A percentile compares a stretch with the other conserved stretches of the same genome.
phyloP scores from a whole-genome alignment of 306 rosid species.

The Canavalia gladiata region DNA sequence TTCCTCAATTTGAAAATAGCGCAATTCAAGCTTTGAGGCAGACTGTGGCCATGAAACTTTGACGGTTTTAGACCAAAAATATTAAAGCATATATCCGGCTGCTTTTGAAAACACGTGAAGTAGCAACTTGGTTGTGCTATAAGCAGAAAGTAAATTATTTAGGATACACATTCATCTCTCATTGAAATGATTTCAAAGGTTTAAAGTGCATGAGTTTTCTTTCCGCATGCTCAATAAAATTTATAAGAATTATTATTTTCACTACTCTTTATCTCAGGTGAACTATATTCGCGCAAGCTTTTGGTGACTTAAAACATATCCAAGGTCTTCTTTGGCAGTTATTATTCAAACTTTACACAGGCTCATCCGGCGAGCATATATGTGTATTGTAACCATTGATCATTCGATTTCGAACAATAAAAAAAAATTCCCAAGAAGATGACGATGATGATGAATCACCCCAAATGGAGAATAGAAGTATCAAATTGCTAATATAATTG shows the following conservation, averaged over 20 bases:
- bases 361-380: background rate
- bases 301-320: slow-evolving; percentile 3
- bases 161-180: background rate
- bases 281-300: slow-evolving; percentile 38
- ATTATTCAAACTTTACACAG: slow-evolving; percentile 9
- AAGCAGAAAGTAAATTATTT: background rate
- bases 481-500: background rate
- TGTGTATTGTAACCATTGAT: background rate
- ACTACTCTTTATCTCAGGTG: background rate
- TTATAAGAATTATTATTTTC: background rate
- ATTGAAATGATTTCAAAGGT: background rate
- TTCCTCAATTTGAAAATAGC: background rate
- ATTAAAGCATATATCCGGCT: slow-evolving; percentile 13
- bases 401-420: background rate
- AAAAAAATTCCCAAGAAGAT: background rate
- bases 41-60: too few relatives aligned
- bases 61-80: background rate
- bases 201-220: background rate
- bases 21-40: slow-evolving; percentile 33
- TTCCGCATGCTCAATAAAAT: background rate
- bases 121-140: slow-evolving; percentile 23
- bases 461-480: background rate
- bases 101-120: slow-evolving; percentile 22
- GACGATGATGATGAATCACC: slow-evolving; percentile 13
- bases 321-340: background rate